Base-by-base conservation (phyloP, 192 early-diverging fungal species). In the Coemansia sp. region DNA sequence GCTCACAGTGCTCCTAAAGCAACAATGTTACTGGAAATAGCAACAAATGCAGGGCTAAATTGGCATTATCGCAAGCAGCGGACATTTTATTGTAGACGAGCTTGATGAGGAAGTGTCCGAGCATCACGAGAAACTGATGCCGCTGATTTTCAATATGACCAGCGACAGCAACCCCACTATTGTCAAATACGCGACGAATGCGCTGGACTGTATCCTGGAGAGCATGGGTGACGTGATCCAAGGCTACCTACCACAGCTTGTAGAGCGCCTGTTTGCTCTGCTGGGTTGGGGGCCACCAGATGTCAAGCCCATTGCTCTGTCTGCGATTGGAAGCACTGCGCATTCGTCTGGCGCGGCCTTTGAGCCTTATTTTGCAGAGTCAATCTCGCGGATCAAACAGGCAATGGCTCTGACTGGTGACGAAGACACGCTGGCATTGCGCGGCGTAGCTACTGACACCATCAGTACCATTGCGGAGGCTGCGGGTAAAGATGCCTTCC, bases 301-400 rank as follows among this genome's bases (percentile, higher is more conserved):
- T 60, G 85, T 92, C 49, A 89, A 89, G 68, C 88, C 87, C 12
- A 86, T 89, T 30, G 92, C 92, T 23, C 84, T 89, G 23, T 90
- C 89, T 21, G 93, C 93, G 21, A 89, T 96, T 55, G 94, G 94
- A 16, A 93, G 90, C 57, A 91, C 92, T 16, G 94, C 94, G n/a
- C 89, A 94, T 78, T 88, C 93, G 31, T 85, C 93, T 18, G 88
- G 88, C 27, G 71, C 82, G 49, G 81, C 74, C 59, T 78, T 80
- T 73, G 54, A 68, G 47, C 89, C 92, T 18, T 96, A 94, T 79
- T 95, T 95, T 83, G 71, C 64, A 24, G 76, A 83, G 52, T 84
- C 93, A 21, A 83, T 92, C 44, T 78, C 81, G 48, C 85, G 90
- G 53, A 76, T 95, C 51, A 82, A 78, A 26, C 77, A 85, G 44